These are phyloP conservation scores for Parastagonospora nodorum DNA, from an alignment of 2,329 filamentous ascomycete species.

Conservation along the genomic window DNA sequence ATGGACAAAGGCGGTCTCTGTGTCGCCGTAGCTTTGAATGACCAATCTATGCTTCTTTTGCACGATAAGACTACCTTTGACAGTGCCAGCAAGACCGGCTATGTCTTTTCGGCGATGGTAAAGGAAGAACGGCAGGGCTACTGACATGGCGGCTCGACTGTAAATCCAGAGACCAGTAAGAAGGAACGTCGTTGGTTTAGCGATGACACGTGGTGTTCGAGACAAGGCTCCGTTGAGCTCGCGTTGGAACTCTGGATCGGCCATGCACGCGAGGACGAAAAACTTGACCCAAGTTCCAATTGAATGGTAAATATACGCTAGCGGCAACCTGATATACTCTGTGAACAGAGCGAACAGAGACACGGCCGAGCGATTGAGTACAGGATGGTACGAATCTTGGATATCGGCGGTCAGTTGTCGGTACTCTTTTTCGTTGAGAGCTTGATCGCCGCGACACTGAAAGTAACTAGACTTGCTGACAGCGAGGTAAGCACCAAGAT, in stretches of 20 bases:
- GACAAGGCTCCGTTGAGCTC: conserved; percentile 55
- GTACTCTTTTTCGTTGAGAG: conserved; percentile 35
- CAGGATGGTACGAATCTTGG: conserved; percentile 35
- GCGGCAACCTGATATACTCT: conserved; percentile 37
- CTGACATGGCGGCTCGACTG: conserved; percentile 51
- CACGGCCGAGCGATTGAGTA: conserved; percentile 34
- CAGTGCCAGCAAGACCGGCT: conserved; percentile 53
- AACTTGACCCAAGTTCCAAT: conserved; percentile 55
- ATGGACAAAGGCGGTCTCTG: conserved; percentile 57
- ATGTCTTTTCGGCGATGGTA: conserved; percentile 57
- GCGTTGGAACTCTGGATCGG: conserved; percentile 58
- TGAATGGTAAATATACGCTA: conserved; percentile 51
- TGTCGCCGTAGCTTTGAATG: conserved; percentile 55
- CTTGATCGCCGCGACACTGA: conserved; percentile 26
- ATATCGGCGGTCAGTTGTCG: conserved; percentile 41
- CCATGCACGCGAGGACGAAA: conserved; percentile 55
- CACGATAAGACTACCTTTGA: conserved; percentile 55
- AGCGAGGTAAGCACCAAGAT: conserved; percentile 51
- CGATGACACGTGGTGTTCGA: conserved; percentile 41
- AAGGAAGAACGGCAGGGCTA: conserved; percentile 53
- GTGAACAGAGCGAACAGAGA: conserved; percentile 30
- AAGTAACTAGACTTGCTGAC: conserved; percentile 43
- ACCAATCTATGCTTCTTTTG: conserved; percentile 54
- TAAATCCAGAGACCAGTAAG: conserved; percentile 58
- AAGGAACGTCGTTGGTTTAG: conserved; percentile 46